Conservation (phyloP, 192 early-diverging fungal species). For the Coemansia sp. region DNA sequence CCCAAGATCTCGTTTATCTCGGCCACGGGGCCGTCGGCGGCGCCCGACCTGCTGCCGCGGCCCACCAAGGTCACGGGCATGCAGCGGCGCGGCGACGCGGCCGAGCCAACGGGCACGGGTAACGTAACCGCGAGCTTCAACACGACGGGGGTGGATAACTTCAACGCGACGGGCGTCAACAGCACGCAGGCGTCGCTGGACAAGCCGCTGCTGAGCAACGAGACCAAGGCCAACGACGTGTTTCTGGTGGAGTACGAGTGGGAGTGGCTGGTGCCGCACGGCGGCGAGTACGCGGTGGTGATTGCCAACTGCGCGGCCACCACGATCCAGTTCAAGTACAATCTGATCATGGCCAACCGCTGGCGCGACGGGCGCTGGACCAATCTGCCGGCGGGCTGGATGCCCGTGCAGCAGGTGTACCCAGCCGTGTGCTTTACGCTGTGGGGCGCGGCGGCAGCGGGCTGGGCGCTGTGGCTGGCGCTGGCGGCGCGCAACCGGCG, state of each 20-base stretch:
- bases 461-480: slow-evolving; percentile 16
- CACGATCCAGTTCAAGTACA: slow-evolving; percentile 51
- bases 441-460: slow-evolving; percentile 20
- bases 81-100: slow-evolving; percentile 7
- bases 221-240: slow-evolving; percentile 31
- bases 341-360: slow-evolving; percentile 48
- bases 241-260: slow-evolving; percentile 50
- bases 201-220: slow-evolving; percentile 29
- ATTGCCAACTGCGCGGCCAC: slow-evolving; percentile 47
- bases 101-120: not conserved
- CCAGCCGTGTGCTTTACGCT: slow-evolving; percentile 29
- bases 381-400: slow-evolving; percentile 44
- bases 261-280: slow-evolving; percentile 38
- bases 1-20: slow-evolving; percentile 38
- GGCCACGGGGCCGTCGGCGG: slow-evolving; percentile 15
- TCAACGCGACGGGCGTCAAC: not conserved
- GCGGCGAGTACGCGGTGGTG: slow-evolving; percentile 49
- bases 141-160: not conserved
- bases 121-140: not conserved
- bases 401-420: slow-evolving; percentile 38
- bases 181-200: not conserved
- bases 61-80: slow-evolving; percentile 26
- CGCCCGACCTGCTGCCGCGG: slow-evolving; percentile 10
- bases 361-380: slow-evolving; percentile 44
- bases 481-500: not conserved